Conservation (phyloP, 2,329 filamentous ascomycete species). For the Botryosphaeria dothidea region DNA sequence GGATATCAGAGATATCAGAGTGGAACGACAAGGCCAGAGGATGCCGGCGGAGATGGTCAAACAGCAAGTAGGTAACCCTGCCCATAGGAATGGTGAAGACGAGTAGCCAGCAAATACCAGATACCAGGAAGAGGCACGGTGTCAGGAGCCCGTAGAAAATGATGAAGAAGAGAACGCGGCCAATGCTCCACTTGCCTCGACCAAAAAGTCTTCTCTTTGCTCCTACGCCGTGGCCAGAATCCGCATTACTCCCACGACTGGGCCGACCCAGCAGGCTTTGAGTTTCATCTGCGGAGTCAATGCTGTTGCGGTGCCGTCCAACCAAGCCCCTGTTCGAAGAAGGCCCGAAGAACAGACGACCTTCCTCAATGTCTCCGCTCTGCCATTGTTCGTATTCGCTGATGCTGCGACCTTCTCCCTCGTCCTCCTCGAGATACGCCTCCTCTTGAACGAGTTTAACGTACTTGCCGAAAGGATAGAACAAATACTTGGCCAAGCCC, state of each 20-base stretch:
- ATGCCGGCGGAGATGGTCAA: conserved; percentile 89
- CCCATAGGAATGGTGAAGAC: conserved; percentile 99
- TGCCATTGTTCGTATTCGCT: conserved; percentile 99
- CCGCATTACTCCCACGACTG: conserved; percentile 51
- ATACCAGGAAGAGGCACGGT: conserved; percentile 82
- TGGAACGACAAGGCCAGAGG: conserved; percentile 92
- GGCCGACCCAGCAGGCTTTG: conserved; percentile 80
- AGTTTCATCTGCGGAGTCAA: conserved; percentile 86
- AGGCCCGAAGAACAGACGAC: conserved; percentile 92
- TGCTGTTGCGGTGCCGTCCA: conserved; percentile 81
- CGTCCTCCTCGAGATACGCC: conserved; percentile 89
- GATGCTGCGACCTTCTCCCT: conserved; percentile 93
- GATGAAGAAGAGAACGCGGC: conserved; percentile 90
- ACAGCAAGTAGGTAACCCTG: conserved; percentile 84
- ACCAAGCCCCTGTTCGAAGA: conserved; percentile 72
- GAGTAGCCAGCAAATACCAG: conserved; percentile 88
- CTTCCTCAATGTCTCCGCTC: conserved; percentile 93
- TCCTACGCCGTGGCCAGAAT: conserved; percentile 31
- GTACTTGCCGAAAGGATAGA: conserved; percentile 97
- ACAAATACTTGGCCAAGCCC: conserved; percentile 80
- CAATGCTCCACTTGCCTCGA: conserved; percentile 91
- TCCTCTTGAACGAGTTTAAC: conserved; percentile 93
- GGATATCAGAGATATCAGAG: conserved; percentile 75
- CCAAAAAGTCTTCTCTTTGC: conserved; percentile 80
- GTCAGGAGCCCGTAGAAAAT: conserved; percentile 95